Evolutionary conservation across 768 basidiomycete species (phyloP).

Genomic region (Amanita jacksonii): DNA sequence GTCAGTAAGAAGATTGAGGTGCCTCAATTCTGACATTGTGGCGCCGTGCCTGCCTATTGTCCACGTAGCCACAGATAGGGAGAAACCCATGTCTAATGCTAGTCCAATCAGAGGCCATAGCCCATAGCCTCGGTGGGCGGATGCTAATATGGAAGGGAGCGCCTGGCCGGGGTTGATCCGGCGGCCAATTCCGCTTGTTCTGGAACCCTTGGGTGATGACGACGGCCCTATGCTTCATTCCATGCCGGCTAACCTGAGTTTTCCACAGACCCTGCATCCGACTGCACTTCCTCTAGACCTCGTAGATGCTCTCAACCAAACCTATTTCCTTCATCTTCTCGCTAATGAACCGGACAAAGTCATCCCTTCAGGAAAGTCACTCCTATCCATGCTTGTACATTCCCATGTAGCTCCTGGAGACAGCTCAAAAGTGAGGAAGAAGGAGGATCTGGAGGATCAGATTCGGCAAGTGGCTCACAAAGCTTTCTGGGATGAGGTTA

Average conservation of each 20-base stretch:
- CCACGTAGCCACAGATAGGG: too few species aligned
- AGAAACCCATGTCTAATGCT: too few species aligned
- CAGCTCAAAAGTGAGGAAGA: conserved; percentile 7
- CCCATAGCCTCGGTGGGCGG: too few species aligned
- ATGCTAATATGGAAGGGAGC: too few species aligned
- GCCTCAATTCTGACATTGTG: too few species aligned
- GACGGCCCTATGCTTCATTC: too few species aligned
- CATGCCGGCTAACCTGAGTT: background rate
- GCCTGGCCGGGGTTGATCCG: too few species aligned
- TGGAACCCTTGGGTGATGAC: too few species aligned
- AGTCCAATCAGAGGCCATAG: too few species aligned
- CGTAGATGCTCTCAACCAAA: conserved; percentile 44
- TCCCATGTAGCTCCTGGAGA: conserved; percentile 16
- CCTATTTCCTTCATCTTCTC: conserved; percentile 60
- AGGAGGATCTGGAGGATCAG: conserved; percentile 23
- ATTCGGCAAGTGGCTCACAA: conserved; percentile 47
- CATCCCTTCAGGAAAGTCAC: conserved; percentile 64
- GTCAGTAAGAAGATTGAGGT: too few species aligned
- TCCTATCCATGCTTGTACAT: conserved; percentile 50
- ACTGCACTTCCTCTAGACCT: conserved; percentile 43
- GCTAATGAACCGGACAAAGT: conserved; percentile 50
- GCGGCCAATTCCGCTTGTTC: too few species aligned
- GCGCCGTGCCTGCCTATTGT: too few species aligned
- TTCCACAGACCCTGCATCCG: conserved; percentile 4
- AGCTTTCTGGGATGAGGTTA: conserved; percentile 71